Evolutionary conservation across 2,329 filamentous ascomycete genomes (phyloP), one percentile per base, ranked within the genome.

Genomic region (Dactylellina leptospora): DNA sequence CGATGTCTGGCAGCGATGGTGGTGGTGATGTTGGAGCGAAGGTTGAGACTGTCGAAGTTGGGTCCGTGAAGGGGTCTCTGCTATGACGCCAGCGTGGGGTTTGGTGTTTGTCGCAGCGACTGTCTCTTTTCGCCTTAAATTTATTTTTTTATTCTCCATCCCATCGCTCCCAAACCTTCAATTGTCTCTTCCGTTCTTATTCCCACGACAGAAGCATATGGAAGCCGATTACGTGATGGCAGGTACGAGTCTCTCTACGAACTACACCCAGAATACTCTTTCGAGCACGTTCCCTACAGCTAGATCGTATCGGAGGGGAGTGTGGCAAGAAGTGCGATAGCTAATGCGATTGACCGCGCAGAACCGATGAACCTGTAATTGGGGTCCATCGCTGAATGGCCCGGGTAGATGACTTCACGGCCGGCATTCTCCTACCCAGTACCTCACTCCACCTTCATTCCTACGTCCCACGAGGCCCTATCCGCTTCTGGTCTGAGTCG

Each of bases 181-280:
- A 40, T 10, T 16, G 36, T 5, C 18, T 40, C 36, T 11, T 40
- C 18, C 36, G 36, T 16, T 40, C 6, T 40, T 40, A 40, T 16
- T 1, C 13, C 18, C 13, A 5, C 4, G 6, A 11, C 50, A 38
- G 68, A 72, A 72, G 11, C 40, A 48, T 53, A 59, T 72, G 68
- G 68, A 72, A 72, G 16, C 47, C 27, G 59, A 72, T 72, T 72
- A 72, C 68, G 68, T 72, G 68, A 72, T 72, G 68, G 59, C 55
- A 72, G 68, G 68, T 72, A 60, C 36, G 59, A 25, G n/a, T n/a
- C n/a, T n/a, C n/a, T n/a, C n/a, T n/a, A n/a, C n/a, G n/a, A n/a
- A n/a, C n/a, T n/a, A n/a, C n/a, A n/a, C n/a, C n/a, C n/a, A n/a
- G n/a, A 13, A 18, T 1, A 30, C 44, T 28, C 10, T 27, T 64